Evolutionary conservation across 306 rosid species (phyloP).

Genomic region (Astragalus membranaceus): DNA sequence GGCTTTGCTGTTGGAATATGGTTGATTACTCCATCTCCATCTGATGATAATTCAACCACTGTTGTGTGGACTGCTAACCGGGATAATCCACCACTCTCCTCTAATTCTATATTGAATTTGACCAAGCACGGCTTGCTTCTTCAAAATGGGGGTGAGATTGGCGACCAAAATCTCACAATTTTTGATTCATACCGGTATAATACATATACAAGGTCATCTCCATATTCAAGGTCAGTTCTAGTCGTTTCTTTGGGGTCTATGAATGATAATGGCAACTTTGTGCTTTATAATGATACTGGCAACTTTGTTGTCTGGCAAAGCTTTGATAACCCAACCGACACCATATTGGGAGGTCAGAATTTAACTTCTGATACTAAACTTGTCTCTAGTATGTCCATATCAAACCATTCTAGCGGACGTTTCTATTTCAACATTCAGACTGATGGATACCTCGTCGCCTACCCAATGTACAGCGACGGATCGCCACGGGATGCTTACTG

Average conservation of each 20-base stretch:
- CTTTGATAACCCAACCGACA: constrained; percentile 22
- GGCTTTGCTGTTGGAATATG: constrained; percentile 33
- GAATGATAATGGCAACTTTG: constrained; percentile 35
- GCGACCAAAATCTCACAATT: too few relatives aligned
- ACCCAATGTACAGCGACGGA: neutral
- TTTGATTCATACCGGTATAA: too few relatives aligned
- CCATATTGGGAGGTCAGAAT: constrained; percentile 32
- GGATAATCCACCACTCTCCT: neutral
- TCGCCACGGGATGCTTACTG: neutral
- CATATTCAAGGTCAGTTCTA: too few relatives aligned
- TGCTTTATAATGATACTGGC: constrained; percentile 3
- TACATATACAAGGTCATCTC: too few relatives aligned
- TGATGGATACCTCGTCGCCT: constrained; percentile 5
- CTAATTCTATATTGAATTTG: neutral
- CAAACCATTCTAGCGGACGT: constrained; percentile 21
- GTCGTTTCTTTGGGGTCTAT: constrained; percentile 21
- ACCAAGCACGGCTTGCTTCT: constrained; percentile 3
- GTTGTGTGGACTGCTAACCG: constrained; percentile 35
- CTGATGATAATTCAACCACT: neutral
- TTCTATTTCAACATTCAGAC: accelerated
- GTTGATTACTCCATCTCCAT: neutral
- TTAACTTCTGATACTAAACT: accelerated
- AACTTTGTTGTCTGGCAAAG: constrained; percentile 22
- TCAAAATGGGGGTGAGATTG: neutral
- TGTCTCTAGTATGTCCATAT: constrained; percentile 11